Conservation (phyloP, 192 early-diverging fungal species). For the Gamsiella multidivaricata region DNA sequence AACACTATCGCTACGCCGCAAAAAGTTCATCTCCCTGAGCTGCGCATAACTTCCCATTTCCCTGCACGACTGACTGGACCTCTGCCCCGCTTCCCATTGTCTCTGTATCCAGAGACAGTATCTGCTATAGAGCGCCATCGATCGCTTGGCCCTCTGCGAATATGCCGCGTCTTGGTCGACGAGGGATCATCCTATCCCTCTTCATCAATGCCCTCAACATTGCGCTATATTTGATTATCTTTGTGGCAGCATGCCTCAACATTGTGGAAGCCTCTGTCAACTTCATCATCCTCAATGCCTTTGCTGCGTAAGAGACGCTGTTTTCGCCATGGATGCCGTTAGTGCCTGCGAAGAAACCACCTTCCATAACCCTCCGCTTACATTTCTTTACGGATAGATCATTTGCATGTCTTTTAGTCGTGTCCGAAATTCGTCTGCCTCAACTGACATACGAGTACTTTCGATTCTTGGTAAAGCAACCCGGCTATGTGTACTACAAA, state of each 20-base stretch:
- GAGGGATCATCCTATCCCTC: slow-evolving; percentile 43
- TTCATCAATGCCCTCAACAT: slow-evolving; percentile 50
- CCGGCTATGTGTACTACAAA: too few species aligned
- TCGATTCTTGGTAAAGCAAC: slow-evolving; percentile 39
- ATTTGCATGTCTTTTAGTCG: slow-evolving; percentile 33
- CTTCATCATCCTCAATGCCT: slow-evolving; percentile 47
- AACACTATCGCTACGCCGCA: too few species aligned
- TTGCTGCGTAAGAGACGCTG: slow-evolving; percentile 42
- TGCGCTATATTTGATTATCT: slow-evolving; percentile 33
- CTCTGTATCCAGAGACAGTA: too few species aligned
- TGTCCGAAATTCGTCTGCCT: slow-evolving; percentile 46
- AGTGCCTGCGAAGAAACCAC: too few species aligned
- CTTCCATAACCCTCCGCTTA: not conserved
- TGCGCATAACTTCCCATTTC: too few species aligned
- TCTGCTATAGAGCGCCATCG: too few species aligned
- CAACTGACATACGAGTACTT: slow-evolving; percentile 47
- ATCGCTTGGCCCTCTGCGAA: not conserved
- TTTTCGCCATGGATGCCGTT: too few species aligned
- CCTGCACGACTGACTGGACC: too few species aligned
- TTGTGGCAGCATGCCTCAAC: slow-evolving; percentile 42
- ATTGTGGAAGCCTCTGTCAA: slow-evolving; percentile 47
- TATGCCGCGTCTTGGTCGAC: slow-evolving; percentile 37
- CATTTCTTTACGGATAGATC: slow-evolving; percentile 8
- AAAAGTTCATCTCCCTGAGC: too few species aligned
- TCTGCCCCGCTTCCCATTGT: not conserved